These are phyloP conservation scores for Filosporella fistucella DNA, from an alignment of 495 filamentous ascomycete genomes.

Conservation along the genomic window DNA sequence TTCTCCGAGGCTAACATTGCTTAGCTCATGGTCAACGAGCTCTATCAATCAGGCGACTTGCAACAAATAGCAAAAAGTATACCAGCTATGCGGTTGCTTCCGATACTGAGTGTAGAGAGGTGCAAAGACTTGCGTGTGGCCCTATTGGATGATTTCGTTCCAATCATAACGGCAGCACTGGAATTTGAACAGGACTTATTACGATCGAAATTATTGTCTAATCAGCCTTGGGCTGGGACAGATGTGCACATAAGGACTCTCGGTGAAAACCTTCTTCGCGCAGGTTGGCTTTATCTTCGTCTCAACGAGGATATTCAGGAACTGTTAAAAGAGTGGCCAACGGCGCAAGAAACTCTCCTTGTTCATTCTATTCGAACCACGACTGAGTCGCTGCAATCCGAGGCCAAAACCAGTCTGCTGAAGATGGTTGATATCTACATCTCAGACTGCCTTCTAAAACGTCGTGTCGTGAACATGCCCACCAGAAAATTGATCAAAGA, in stretches of 20 bases:
- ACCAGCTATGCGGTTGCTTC: too few relatives aligned
- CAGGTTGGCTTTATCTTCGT: neutral
- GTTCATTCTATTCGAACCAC: slow-evolving; percentile 3
- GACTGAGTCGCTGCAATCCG: neutral
- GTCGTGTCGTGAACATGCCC: neutral
- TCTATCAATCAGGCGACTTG: too few relatives aligned
- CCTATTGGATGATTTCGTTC: too few relatives aligned
- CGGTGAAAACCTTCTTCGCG: neutral
- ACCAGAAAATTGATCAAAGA: neutral
- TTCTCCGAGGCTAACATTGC: too few relatives aligned
- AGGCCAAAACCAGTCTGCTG: neutral
- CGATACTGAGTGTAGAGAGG: too few relatives aligned
- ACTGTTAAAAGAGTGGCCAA: slow-evolving; percentile 11
- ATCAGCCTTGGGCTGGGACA: neutral
- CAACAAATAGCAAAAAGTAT: too few relatives aligned
- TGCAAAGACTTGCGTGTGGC: too few relatives aligned
- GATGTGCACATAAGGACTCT: neutral
- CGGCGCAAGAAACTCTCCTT: neutral
- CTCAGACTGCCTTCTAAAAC: neutral
- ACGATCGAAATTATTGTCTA: too few relatives aligned
- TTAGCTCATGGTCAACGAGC: too few relatives aligned
- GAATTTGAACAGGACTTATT: too few relatives aligned
- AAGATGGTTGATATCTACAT: slow-evolving; percentile 4
- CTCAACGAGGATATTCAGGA: neutral
- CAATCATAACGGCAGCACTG: too few relatives aligned